Conservation (phyloP, 495 filamentous ascomycete genomes). For the Talaromyces adpressus region DNA sequence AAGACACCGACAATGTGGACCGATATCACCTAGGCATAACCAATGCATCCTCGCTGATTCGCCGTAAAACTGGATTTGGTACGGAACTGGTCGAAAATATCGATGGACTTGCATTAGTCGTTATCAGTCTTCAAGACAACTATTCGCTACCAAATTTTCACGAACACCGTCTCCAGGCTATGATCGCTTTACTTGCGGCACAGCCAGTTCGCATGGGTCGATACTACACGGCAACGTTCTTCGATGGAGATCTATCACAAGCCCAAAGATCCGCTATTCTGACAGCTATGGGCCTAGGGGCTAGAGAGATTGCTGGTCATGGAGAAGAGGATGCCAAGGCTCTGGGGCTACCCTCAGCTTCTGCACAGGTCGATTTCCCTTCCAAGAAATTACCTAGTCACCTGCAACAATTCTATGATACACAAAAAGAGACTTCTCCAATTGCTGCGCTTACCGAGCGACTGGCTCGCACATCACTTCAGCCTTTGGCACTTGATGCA, state of each 20-base stretch:
- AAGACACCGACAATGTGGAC: constrained; percentile 78
- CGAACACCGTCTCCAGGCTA: constrained; percentile 68
- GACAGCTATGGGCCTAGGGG: constrained; percentile 71
- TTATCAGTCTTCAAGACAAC: constrained; percentile 76
- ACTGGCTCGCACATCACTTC: constrained; percentile 63
- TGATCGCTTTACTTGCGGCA: constrained; percentile 75
- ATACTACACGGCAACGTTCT: constrained; percentile 81
- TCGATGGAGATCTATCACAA: constrained; percentile 85
- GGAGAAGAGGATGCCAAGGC: constrained; percentile 51
- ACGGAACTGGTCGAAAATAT: constrained; percentile 79
- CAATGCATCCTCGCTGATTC: constrained; percentile 72
- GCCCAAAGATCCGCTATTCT: constrained; percentile 75
- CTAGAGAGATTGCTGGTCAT: constrained; percentile 82
- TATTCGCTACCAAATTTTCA: constrained; percentile 53
- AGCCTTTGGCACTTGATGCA: constrained; percentile 65
- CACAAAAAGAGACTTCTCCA: constrained; percentile 37
- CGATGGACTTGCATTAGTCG: constrained; percentile 67
- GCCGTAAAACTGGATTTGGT: constrained; percentile 81
- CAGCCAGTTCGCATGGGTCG: constrained; percentile 70
- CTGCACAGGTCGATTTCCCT: constrained; percentile 44
- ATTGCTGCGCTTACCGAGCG: constrained; percentile 53
- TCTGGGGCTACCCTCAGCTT: constrained; percentile 29
- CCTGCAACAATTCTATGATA: constrained; percentile 42
- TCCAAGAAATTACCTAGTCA: constrained; percentile 61
- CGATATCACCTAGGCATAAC: constrained; percentile 70